Evolutionary conservation across 805 yeast species (phyloP).

Genomic region (Candida nonsorbophila): DNA sequence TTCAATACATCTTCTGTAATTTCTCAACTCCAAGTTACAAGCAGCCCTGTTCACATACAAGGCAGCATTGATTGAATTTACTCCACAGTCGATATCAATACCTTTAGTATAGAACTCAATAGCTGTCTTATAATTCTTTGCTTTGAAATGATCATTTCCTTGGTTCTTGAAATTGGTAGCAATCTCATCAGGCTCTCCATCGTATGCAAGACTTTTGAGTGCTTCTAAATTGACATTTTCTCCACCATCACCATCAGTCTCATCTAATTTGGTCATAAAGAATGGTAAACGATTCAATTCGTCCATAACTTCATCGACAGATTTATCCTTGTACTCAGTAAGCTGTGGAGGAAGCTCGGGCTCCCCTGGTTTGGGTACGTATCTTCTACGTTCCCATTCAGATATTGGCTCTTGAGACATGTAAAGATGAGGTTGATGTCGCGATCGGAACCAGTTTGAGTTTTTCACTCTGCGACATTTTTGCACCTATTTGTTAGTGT

Average conservation of each 20-base stretch:
- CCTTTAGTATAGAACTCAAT: slow-evolving; percentile 77
- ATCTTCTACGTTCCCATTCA: slow-evolving; percentile 38
- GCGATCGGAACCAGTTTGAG: no score
- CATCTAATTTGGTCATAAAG: slow-evolving; percentile 86
- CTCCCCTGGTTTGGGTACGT: slow-evolving; percentile 48
- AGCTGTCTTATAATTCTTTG: slow-evolving; percentile 70
- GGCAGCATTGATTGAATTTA: slow-evolving; percentile 49
- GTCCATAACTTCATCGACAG: slow-evolving; percentile 68
- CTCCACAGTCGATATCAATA: slow-evolving; percentile 62
- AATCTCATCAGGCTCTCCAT: slow-evolving; percentile 90
- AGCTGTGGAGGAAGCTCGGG: slow-evolving; percentile 82
- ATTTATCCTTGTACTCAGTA: slow-evolving; percentile 54
- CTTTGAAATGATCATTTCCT: slow-evolving; percentile 83
- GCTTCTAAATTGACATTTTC: slow-evolving; percentile 79
- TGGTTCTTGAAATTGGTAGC: slow-evolving; percentile 87
- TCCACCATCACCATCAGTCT: slow-evolving; percentile 71
- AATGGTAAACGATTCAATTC: slow-evolving; percentile 85
- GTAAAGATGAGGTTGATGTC: background rate
- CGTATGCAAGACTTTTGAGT: slow-evolving; percentile 83
- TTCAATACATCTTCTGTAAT: slow-evolving; percentile 79
- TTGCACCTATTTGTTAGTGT: no score
- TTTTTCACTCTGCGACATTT: no score
- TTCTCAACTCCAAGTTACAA: slow-evolving; percentile 78
- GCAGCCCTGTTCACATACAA: slow-evolving; percentile 84
- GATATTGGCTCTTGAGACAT: slow-evolving; percentile 15